A percentile compares a stretch with the other conserved stretches of the same genome.
phyloP scores from a whole-genome alignment of 495 filamentous ascomycete species.

The Neurospora tetrasperma region DNA sequence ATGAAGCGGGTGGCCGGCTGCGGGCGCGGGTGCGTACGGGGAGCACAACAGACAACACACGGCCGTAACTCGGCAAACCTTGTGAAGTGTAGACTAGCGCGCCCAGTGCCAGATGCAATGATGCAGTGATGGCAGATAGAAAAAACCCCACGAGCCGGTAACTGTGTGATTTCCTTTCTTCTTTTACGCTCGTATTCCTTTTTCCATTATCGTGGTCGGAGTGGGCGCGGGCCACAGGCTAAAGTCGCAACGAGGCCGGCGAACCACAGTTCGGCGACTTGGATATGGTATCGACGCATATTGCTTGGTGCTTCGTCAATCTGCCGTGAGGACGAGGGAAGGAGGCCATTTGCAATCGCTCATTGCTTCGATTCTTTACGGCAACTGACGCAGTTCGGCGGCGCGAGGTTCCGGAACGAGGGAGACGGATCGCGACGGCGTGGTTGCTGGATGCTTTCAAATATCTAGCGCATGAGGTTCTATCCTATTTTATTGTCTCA shows the following conservation, averaged over 20 bases:
- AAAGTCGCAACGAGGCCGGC: background rate
- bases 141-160: background rate
- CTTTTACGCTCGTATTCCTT: background rate
- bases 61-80: constrained; percentile 12
- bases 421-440: background rate
- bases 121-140: background rate
- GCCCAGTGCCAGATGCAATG: background rate
- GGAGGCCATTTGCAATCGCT: background rate
- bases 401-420: background rate
- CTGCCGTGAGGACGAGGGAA: background rate
- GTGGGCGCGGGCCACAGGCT: background rate
- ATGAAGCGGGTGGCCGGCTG: background rate
- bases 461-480: background rate
- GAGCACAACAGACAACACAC: constrained; percentile 12
- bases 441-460: background rate
- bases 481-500: background rate
- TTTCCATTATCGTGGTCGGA: background rate
- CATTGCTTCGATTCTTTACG: background rate
- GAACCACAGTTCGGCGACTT: background rate
- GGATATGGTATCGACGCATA: background rate
- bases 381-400: background rate
- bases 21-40: constrained; percentile 1
- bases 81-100: background rate
- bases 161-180: background rate
- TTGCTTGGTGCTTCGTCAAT: background rate